phyloP scores from a whole-genome alignment of 2,329 filamentous ascomycete genomes.

The Ilyonectria destructans region DNA sequence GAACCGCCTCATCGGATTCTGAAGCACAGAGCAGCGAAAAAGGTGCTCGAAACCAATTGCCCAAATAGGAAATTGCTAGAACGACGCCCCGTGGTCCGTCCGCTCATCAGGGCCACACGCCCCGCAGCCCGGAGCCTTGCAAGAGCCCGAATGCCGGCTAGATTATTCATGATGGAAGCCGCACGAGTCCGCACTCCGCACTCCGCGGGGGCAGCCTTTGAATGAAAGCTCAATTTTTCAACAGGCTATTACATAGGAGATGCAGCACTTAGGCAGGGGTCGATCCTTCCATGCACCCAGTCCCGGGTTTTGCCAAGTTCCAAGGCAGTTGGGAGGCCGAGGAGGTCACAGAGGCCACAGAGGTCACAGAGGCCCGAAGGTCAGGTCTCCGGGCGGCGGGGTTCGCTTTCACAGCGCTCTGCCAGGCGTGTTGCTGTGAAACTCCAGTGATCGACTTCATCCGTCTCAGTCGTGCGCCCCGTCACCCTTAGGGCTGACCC shows the following conservation, averaged over 20 bases:
- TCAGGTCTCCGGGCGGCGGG: no score
- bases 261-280: not conserved
- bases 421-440: not conserved
- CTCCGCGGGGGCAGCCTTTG: constrained; percentile 32
- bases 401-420: not conserved
- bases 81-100: constrained; percentile 28
- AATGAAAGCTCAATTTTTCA: no score
- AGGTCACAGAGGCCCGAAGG: no score
- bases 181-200: constrained; percentile 41
- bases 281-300: not conserved
- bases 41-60: constrained; percentile 25
- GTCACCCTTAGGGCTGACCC: constrained; percentile 43
- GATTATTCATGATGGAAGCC: constrained; percentile 2
- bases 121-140: constrained; percentile 44
- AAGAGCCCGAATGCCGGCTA: constrained; percentile 51
- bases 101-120: constrained; percentile 7
- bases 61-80: constrained; percentile 18
- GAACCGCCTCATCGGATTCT: constrained; percentile 25
- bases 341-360: no score
- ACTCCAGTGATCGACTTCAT: constrained; percentile 29
- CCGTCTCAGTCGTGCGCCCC: constrained; percentile 31
- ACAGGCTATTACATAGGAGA: not conserved
- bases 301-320: not conserved
- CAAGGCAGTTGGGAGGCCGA: not conserved
- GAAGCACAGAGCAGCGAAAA: constrained; percentile 1